phyloP scores from a whole-genome alignment of 192 early-diverging fungal genomes.

The Gamsiella multidivaricata region DNA sequence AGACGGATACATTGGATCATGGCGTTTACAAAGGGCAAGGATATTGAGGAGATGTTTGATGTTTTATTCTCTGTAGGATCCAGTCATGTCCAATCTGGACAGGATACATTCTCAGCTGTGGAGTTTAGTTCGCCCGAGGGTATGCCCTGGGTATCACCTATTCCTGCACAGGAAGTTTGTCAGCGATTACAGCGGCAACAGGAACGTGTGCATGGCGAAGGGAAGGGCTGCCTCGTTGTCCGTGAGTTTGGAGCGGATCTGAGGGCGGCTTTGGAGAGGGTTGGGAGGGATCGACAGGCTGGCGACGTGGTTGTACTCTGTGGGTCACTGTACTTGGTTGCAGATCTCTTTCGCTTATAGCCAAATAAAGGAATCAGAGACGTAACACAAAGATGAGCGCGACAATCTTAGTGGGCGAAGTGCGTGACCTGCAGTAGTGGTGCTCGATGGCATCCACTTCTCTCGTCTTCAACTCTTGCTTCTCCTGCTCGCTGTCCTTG shows the following conservation, averaged over 20 bases:
- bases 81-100: not conserved
- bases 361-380: not conserved
- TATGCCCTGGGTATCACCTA: conserved; percentile 89
- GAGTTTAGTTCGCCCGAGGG: conserved; percentile 80
- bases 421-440: too few species aligned
- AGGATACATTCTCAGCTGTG: conserved; percentile 75
- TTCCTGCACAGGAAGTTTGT: conserved; percentile 59
- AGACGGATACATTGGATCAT: conserved; percentile 84
- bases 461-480: too few species aligned
- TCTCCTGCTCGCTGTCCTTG: too few species aligned
- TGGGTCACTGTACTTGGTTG: conserved; percentile 89
- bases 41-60: conserved; percentile 68
- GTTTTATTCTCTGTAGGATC: conserved; percentile 55
- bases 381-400: not conserved
- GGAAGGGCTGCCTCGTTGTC: conserved; percentile 26
- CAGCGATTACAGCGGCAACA: conserved; percentile 18
- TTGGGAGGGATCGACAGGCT: conserved; percentile 37
- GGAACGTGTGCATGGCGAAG: conserved; percentile 6
- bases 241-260: conserved; percentile 56
- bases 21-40: conserved; percentile 78
- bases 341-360: conserved; percentile 76
- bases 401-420: too few species aligned
- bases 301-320: conserved; percentile 74
- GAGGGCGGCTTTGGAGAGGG: conserved; percentile 30
- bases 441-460: too few species aligned